Evolutionary conservation across 2,329 filamentous ascomycete genomes (phyloP), one percentile per base, ranked within the genome.

Genomic region (Lachnellula arida): DNA sequence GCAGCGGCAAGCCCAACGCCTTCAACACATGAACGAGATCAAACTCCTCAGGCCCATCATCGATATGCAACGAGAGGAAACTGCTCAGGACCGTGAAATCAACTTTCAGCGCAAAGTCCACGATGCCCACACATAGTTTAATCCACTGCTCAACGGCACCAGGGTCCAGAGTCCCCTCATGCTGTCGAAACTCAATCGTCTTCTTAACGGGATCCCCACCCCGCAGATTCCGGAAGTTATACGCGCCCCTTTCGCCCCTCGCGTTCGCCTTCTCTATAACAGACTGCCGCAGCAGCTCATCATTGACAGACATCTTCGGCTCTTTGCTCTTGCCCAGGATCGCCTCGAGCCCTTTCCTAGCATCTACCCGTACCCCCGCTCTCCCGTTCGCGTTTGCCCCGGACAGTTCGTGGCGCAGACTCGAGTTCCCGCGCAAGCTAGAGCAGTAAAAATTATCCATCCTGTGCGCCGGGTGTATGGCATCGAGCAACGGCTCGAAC

Each of bases 401-500:
- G 11, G 43, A 43, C 15, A 35, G 42, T 7, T 25, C 4, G 22
- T 32, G 51, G 44, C 9, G 46, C 42, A 9, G 9, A 8, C 34
- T 39, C 4, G 25, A 32, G 28, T 55, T 9, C 35, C 49, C 44
- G 11, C 53, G 53, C 22, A 58, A 43, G 4, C 46, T 11, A n/a
- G 17, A 40, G 32, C 49, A 59, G 28, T 49, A 51, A 17, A 9
- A 14, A 14, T 51, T 57, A 6, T 46, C 37, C 1, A 19, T 5
- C 3, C 56, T 51, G 15, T 53, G 47, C 17, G 46, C 15, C 7
- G 66, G 58, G 46, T 71, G 68, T 2, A 71, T 34, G 4, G 35
- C 46, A 34, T 69, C 66, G 6, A 70, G 57, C 14, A 58, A 59
- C 11, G 51, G 52, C 51, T 71, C 69, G 53, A 69, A 68, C 0